These are phyloP conservation scores for barley (Hordeum vulgare) DNA, from an alignment of 176 grass and related monocot species.

Conservation along the genomic window DNA sequence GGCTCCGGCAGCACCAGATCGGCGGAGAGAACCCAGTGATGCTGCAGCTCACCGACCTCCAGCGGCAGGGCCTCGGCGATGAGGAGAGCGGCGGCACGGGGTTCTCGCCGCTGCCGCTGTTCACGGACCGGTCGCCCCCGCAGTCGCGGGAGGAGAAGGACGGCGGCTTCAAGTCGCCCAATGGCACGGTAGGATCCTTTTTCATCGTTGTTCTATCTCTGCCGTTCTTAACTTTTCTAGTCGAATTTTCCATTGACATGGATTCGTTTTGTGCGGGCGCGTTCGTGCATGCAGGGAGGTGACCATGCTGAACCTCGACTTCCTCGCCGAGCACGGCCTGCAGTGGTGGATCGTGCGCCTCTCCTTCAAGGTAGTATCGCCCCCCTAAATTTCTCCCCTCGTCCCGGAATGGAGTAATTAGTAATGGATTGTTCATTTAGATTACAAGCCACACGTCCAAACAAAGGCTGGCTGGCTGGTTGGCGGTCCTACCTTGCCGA, in stretches of 20 bases:
- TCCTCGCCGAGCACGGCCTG: no score
- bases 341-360: no score
- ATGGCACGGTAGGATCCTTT: conserved; percentile 41
- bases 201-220: background rate
- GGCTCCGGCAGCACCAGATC: conserved; percentile 84
- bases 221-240: background rate
- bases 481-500: background rate
- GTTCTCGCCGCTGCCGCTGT: conserved; percentile 53
- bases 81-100: conserved; percentile 25
- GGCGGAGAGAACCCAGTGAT: conserved; percentile 64
- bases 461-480: background rate
- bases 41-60: conserved; percentile 61
- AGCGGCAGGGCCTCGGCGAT: conserved; percentile 37
- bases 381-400: no score
- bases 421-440: no score
- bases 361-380: no score
- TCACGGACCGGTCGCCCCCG: conserved; percentile 36
- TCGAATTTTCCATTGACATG: background rate
- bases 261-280: background rate
- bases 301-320: no score
- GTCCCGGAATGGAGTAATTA: no score
- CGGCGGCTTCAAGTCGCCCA: conserved; percentile 64
- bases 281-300: conserved; percentile 14
- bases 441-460: no score
- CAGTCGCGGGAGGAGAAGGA: conserved; percentile 56